A percentile compares a stretch with the other conserved stretches of the same genome.
Evolutionary conservation across 2,329 filamentous ascomycete genomes (phyloP).

Genomic region (Exophiala sp.): DNA sequence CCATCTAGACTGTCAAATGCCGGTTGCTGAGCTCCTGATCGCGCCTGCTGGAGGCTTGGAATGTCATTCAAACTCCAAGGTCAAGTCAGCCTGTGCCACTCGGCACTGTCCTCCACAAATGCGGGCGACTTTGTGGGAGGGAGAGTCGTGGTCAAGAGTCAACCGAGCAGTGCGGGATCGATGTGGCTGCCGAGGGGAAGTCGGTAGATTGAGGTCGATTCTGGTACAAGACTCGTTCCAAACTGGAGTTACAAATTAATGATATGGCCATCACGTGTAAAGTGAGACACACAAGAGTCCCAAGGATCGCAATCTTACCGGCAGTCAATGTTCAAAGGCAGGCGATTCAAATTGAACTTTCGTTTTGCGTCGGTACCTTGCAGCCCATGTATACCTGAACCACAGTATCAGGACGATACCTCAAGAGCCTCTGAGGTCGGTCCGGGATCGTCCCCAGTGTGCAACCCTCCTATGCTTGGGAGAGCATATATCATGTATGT

Average conservation of each 20-base stretch:
- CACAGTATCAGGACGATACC: too few species aligned
- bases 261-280: constrained; percentile 8
- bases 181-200: background rate
- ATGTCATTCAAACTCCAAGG: constrained; percentile 9
- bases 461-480: background rate
- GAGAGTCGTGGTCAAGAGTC: background rate
- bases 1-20: constrained; percentile 15
- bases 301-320: constrained; percentile 12
- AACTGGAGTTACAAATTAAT: constrained; percentile 3
- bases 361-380: too few species aligned
- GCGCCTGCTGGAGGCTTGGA: background rate
- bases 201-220: background rate
- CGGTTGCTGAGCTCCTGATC: background rate
- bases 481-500: too few species aligned
- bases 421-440: too few species aligned
- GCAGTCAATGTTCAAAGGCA: constrained; percentile 6
- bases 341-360: constrained; percentile 2
- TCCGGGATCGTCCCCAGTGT: background rate
- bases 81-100: background rate
- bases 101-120: too few species aligned
- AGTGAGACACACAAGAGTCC: background rate
- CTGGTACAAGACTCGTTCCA: constrained; percentile 6
- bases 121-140: too few species aligned
- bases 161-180: background rate
- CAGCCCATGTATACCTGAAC: too few species aligned